Percentiles rank a stretch among this genome's conserved stretches.
phyloP scores from a whole-genome alignment of 2,329 filamentous ascomycete species.

The Juglanconis oblonga region DNA sequence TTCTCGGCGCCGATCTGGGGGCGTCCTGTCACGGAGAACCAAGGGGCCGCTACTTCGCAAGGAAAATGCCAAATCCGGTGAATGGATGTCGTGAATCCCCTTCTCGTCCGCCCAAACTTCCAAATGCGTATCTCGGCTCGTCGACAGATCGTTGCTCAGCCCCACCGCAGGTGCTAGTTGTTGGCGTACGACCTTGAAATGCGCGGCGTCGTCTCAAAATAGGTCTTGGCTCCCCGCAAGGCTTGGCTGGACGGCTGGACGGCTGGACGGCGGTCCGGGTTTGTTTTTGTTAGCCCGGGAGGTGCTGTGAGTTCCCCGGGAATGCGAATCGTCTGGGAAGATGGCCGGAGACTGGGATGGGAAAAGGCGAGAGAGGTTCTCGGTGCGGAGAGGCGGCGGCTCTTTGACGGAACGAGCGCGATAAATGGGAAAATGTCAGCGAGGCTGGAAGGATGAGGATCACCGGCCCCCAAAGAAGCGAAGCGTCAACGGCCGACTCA shows the following conservation, averaged over 20 bases:
- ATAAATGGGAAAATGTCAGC: neutral
- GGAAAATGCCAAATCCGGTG: neutral
- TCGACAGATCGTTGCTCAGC: neutral
- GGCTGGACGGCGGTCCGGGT: neutral
- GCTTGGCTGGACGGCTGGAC: neutral
- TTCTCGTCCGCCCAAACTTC: neutral
- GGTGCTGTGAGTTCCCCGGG: neutral
- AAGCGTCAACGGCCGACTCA: neutral
- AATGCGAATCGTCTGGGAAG: neutral
- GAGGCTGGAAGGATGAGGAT: constrained; percentile 5
- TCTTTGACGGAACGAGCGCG: neutral
- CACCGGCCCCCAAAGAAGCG: constrained; percentile 2
- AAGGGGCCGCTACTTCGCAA: neutral
- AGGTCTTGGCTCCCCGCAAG: neutral
- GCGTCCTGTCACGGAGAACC: neutral
- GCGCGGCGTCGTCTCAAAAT: neutral
- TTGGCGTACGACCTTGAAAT: neutral
- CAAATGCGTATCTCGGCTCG: neutral
- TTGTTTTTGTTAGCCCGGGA: neutral
- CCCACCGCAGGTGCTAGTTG: neutral
- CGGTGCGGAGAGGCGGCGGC: too few species aligned
- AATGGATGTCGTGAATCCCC: neutral
- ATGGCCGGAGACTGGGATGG: neutral
- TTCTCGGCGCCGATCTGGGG: constrained; percentile 4
- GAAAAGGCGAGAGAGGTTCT: neutral